phyloP scores from a whole-genome alignment of 1,284 basidiomycete species.

The Schizophyllum amplum region DNA sequence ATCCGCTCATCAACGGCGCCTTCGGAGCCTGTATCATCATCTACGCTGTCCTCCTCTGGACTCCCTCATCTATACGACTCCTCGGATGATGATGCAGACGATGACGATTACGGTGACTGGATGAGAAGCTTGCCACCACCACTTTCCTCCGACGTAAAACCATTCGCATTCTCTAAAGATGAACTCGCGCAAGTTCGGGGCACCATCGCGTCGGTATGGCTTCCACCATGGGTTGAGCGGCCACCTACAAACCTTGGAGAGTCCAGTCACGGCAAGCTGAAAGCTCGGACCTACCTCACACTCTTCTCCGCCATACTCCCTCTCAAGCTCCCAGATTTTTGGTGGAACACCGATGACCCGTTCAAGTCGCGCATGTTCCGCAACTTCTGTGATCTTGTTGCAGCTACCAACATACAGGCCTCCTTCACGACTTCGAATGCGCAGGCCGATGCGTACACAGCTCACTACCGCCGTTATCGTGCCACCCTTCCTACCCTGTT shows the following conservation, averaged over 20 bases:
- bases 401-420: slow-evolving; percentile 7
- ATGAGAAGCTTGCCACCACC: too few species aligned
- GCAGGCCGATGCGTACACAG: neutral
- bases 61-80: too few species aligned
- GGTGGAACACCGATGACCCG: neutral
- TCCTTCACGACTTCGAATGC: slow-evolving; percentile 1
- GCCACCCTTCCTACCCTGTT: slow-evolving; percentile 15
- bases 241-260: slow-evolving; percentile 11
- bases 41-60: too few species aligned
- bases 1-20: too few species aligned
- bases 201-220: slow-evolving; percentile 1
- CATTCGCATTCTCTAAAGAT: neutral
- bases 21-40: too few species aligned
- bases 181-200: slow-evolving; percentile 1
- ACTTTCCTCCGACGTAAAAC: too few species aligned
- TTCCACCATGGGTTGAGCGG: slow-evolving; percentile 7
- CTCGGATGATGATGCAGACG: too few species aligned
- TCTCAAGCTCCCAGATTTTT: slow-evolving; percentile 7
- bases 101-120: too few species aligned
- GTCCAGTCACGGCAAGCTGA: slow-evolving; percentile 10
- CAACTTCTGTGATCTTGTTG: slow-evolving; percentile 6
- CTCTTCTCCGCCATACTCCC: slow-evolving; percentile 10
- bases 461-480: slow-evolving; percentile 2
- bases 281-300: slow-evolving; percentile 9
- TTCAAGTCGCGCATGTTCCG: neutral